Evolutionary conservation across 2,329 filamentous ascomycete genomes (phyloP), one percentile per base, ranked within the genome.

Genomic region (Penicillium sp.): DNA sequence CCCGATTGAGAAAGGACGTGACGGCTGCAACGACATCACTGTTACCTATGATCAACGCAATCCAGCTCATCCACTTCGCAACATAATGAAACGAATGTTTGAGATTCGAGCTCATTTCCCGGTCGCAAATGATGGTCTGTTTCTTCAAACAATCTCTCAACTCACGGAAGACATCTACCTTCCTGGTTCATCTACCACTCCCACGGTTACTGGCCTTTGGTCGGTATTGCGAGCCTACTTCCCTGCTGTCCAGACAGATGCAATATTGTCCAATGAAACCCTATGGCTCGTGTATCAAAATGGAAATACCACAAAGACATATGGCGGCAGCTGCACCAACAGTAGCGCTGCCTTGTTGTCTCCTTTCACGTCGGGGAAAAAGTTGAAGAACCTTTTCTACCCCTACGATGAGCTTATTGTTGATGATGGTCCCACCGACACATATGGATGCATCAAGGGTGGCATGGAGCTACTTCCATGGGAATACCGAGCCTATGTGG

Each of bases 1-100:
- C 71, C 83, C 83, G 0, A 65, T 84, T 34, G 78, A 80, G 38
- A 72, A 76, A 54, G 79, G 79, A 6, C 68, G 74, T 2, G 56
- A 71, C 29, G 85, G 82, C 7, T 87, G 84, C 60, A 59, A 80
- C 43, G 83, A 86, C 53, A 76, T 79, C 36, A 65, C 69, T 5
- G 80, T 83, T 45, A 78, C 79, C 39, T 77, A 81, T 39, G 84
- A 87, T 59, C 84, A 86, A 62, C 75, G 84, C 39, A 84, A 87
- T 60, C 81, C 84, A 1, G 79, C 82, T 7, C 79, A 84, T 57
- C 82, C 83, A 6, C 69, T 86, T 26, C 79, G 82, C 41, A 85
- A 83, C 58, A 77, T 84, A 44, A 70, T 85, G 51, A 85, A 83
- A 67, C 73, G 78, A 31, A 84, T 85, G 79, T 85, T 81, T 57